Conservation (phyloP, 805 yeast species). For the Metschnikowia lochheadii region DNA sequence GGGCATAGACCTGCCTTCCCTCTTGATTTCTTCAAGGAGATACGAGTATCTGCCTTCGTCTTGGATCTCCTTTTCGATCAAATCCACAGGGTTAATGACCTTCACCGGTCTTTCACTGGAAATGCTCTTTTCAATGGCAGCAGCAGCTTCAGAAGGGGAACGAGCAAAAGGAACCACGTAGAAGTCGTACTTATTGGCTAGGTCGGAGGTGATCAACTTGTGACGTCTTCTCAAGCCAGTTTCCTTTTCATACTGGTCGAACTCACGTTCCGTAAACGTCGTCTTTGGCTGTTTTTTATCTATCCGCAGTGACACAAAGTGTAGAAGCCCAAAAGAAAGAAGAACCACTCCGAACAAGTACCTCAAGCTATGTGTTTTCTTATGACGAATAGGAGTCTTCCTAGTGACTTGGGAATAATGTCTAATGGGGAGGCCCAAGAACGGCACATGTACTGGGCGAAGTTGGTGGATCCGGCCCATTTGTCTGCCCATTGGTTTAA, state of each 20-base stretch:
- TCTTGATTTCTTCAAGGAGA: slow-evolving; percentile 44
- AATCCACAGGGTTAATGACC: slow-evolving; percentile 47
- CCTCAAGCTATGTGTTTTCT: slow-evolving; percentile 29
- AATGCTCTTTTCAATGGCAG: slow-evolving; percentile 14
- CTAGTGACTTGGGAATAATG: slow-evolving; percentile 2
- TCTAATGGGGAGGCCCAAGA: not conserved
- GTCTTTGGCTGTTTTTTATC: slow-evolving; percentile 33
- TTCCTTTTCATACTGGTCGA: slow-evolving; percentile 44
- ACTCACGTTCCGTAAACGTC: slow-evolving; percentile 47
- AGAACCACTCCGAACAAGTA: slow-evolving; percentile 35
- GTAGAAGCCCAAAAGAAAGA: slow-evolving; percentile 30
- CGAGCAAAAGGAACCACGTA: slow-evolving; percentile 37
- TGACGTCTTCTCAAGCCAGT: slow-evolving; percentile 50
- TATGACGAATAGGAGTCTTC: slow-evolving; percentile 6
- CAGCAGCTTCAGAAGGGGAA: slow-evolving; percentile 18
- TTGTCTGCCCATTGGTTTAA: not conserved
- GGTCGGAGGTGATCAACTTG: slow-evolving; percentile 37
- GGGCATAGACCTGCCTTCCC: slow-evolving; percentile 28
- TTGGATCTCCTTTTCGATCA: slow-evolving; percentile 44
- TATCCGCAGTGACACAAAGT: slow-evolving; percentile 27
- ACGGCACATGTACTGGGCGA: not conserved
- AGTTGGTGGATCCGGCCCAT: not conserved
- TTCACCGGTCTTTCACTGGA: slow-evolving; percentile 25
- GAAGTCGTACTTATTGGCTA: slow-evolving; percentile 37
- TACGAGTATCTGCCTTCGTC: slow-evolving; percentile 48